Percentiles rank a stretch among this genome's conserved stretches.
Conservation (phyloP, 768 basidiomycete species). For the Megacollybia marginata region DNA sequence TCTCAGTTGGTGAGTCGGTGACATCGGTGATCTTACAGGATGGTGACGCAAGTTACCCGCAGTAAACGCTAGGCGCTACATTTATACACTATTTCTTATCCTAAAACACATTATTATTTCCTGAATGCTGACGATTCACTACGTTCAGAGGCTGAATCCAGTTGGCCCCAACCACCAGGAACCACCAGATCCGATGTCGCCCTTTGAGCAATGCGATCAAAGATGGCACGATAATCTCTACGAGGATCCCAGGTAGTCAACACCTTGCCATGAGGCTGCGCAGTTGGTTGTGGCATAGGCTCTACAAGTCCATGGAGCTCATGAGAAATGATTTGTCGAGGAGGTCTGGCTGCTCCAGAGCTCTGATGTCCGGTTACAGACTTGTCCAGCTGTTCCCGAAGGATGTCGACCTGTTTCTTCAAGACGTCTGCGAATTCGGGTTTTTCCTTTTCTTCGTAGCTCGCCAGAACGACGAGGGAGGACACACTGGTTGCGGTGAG, state of each 20-base stretch:
- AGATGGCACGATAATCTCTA: background rate
- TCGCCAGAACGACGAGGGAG: conserved; percentile 58
- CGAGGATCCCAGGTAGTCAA: background rate
- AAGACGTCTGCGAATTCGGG: conserved; percentile 44
- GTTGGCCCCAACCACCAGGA: no score
- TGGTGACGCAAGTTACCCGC: no score
- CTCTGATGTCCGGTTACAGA: background rate
- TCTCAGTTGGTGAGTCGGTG: conserved; percentile 6
- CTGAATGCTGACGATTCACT: no score
- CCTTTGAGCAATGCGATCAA: background rate
- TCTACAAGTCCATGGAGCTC: background rate
- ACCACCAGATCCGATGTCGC: background rate
- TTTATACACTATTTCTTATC: no score
- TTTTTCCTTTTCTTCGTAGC: conserved; percentile 39
- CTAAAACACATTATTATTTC: no score
- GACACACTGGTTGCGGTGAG: conserved; percentile 45
- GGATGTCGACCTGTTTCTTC: conserved; percentile 49
- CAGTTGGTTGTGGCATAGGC: background rate
- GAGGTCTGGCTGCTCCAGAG: background rate
- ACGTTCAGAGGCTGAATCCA: no score
- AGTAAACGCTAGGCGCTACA: no score
- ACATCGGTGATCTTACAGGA: background rate
- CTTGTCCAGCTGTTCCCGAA: conserved; percentile 57
- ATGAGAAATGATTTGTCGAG: background rate
- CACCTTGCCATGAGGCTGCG: background rate